Conservation (phyloP, 352 stramenopile species). For the Globisporangium middletonii region DNA sequence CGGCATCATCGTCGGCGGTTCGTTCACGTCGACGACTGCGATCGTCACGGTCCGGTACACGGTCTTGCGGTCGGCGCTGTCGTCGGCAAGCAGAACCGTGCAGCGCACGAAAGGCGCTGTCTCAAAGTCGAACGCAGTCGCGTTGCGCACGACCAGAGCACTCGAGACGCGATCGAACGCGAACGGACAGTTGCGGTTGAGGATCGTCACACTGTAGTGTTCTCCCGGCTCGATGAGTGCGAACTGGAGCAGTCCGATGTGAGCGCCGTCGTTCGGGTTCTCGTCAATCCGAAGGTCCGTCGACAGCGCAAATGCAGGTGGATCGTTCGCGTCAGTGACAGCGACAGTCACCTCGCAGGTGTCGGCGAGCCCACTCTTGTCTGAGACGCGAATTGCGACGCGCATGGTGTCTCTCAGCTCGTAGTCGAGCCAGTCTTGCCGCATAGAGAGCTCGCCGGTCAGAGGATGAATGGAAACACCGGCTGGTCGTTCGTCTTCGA, state of each 20-base stretch:
- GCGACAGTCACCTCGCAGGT: slow-evolving; percentile 3
- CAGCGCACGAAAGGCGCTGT: background rate
- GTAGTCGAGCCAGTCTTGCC: slow-evolving; percentile 26
- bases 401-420: slow-evolving; percentile 13
- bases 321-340: slow-evolving; percentile 4
- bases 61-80: background rate
- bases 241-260: background rate
- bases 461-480: slow-evolving; percentile 21
- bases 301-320: background rate
- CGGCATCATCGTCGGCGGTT: background rate
- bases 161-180: slow-evolving; percentile 2
- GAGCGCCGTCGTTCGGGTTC: slow-evolving; percentile 4
- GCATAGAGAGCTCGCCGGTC: slow-evolving; percentile 18
- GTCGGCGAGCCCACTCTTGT: slow-evolving; percentile 7
- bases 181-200: slow-evolving; percentile 19
- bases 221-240: slow-evolving; percentile 8
- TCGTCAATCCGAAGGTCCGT: slow-evolving; percentile 1
- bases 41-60: slow-evolving; percentile 4
- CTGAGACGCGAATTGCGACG: slow-evolving; percentile 20
- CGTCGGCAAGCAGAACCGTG: slow-evolving; percentile 7
- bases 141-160: slow-evolving; percentile 7
- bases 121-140: slow-evolving; percentile 13
- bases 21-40: slow-evolving; percentile 6
- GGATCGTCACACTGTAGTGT: slow-evolving; percentile 10
- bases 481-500: slow-evolving; percentile 15